Base-by-base conservation (phyloP, 2,329 filamentous ascomycete species). In the Fusarium albosuccineum region DNA sequence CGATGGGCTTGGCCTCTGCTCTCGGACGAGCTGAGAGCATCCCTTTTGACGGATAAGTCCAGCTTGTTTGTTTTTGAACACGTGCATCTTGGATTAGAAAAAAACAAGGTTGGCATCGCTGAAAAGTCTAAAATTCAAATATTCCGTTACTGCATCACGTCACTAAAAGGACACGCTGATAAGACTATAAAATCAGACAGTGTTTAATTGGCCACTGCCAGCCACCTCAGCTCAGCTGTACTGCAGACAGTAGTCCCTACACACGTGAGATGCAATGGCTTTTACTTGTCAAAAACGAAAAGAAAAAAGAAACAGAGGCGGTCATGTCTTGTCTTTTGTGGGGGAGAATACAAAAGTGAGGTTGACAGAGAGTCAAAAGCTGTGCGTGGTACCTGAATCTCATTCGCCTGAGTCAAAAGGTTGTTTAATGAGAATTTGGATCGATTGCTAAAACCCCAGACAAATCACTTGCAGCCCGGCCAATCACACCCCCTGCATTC, bases 351-450 rank as follows among this genome's bases (percentile, higher is more conserved):
- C n/a, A n/a, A n/a, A 40, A 29, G 22, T 22, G 22, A 22, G 22
- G 22, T 22, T 22, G 22, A 22, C 22, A 22, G 22, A 22, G 22
- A 22, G 22, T 22, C 22, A 10, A 45, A 65, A 60, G 64, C 57
- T 68, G 39, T 53, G 48, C 51, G 22, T 22, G 62, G 53, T 68
- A 61, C 57, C 39, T 45, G 45, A 22, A 27, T 39, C 30, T 54
- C 54, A 55, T 69, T 69, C 59, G 30, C 22, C 59, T 70, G 67
- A 68, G 64, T 70, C 67, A 70, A 70, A 70, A 46, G 22, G 51
- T 67, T 68, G 37, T 66, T 70, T 66, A 70, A 70, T 70, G 49
- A 60, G 60, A 70, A 70, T 54, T 56, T 30, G 54, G 48, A 41
- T 40, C 16, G 29, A 53, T 70, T 70, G 61, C 64, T 70, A 70